Base-by-base conservation (phyloP, 306 rosid species). In the Lablab purpureus region DNA sequence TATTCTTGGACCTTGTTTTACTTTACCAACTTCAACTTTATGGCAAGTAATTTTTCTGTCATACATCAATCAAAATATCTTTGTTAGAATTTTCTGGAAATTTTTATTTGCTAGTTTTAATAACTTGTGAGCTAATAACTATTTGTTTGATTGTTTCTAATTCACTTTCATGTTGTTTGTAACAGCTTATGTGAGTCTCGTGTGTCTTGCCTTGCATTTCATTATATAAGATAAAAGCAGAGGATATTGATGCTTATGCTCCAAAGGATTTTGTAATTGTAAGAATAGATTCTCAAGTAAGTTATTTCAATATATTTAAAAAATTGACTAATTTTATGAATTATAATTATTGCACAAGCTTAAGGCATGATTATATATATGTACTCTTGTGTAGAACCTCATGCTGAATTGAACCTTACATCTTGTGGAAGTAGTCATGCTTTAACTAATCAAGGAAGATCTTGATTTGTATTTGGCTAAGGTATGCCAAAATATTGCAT, bases 211-310 rank as follows among this genome's bases (percentile, higher is more conserved):
- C 67, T 23, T 62, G 67, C 67, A 25, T 60, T 27, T 62, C 23
- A n/a, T 62, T 62, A 62, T 62, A 14, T 27, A 62, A 60, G 68
- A 45, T 62, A 45, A 62, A 62, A 62, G 68, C 68, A 30, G 68
- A 62, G 45, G 68, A 62, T 62, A 30, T 62, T 32, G 68, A 62
- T 32, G 68, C 68, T 62, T 62, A 62, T 32, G 68, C 68, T 32
- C 68, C 68, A 62, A 62, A 32, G 68, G 68, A 62, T 62, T 14
- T 62, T 6, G 22, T 62, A 62, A 62, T 62, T 62, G 67, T 62
- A 62, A 62, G 43, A 30, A 62, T 43, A 30, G 67, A 43, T 62
- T 62, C 67, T 28, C 67, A 62, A 30, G 67, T 62, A 62, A 32
- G 68, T 30, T 62, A 30, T 62, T 62, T 30, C 21, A 28, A 15